These are phyloP conservation scores for Licmophora abbreviata DNA, from an alignment of 108 stramenopile genomes.

Conservation along the genomic window DNA sequence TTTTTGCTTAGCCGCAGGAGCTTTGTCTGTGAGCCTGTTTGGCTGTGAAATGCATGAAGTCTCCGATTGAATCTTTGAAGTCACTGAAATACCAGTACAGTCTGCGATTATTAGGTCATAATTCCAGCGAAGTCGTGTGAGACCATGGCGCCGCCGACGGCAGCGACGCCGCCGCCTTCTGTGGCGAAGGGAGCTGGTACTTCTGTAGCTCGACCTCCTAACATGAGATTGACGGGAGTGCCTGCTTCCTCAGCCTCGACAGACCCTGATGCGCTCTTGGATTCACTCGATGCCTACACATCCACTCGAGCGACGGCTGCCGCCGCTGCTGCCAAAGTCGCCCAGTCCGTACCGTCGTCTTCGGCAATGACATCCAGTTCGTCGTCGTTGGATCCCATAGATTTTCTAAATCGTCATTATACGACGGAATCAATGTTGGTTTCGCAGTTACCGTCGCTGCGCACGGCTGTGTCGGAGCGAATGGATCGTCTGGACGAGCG, in stretches of 20 bases:
- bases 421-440: constrained; percentile 54
- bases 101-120: too few species aligned
- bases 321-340: background rate
- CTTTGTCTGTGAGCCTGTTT: too few species aligned
- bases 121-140: too few species aligned
- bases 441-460: constrained; percentile 51
- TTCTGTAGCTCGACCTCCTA: too few species aligned
- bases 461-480: constrained; percentile 54
- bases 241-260: background rate
- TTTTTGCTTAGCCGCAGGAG: too few species aligned
- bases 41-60: too few species aligned
- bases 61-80: too few species aligned
- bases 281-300: constrained; percentile 5
- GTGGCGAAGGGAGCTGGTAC: too few species aligned
- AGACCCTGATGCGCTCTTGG: constrained; percentile 3
- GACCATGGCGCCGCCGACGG: too few species aligned
- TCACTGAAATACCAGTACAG: too few species aligned
- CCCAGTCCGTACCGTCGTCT: background rate
- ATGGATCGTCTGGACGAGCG: constrained; percentile 65
- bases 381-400: constrained; percentile 49
- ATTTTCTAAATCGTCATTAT: constrained; percentile 74
- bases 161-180: too few species aligned
- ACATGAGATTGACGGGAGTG: too few species aligned
- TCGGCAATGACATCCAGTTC: background rate
- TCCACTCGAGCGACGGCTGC: constrained; percentile 7